phyloP scores from a whole-genome alignment of 768 basidiomycete species.

The Brasilioporus rufonigricans region DNA sequence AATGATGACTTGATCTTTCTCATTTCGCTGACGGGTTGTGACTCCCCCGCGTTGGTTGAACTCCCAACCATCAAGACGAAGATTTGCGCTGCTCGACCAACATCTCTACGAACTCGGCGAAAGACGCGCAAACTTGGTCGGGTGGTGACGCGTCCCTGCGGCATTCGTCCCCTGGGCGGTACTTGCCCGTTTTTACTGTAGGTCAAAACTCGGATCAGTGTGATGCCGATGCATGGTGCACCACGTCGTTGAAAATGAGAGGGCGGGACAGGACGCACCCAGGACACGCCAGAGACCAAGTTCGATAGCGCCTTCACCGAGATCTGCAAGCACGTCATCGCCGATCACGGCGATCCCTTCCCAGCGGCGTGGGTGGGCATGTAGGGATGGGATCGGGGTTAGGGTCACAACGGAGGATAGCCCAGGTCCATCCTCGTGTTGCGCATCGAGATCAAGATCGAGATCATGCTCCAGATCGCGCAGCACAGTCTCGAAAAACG shows the following conservation, averaged over 20 bases:
- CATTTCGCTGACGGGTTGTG: no score
- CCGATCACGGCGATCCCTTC: conserved; percentile 47
- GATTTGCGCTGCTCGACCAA: conserved; percentile 25
- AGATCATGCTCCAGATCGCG: conserved; percentile 35
- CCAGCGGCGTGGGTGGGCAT: neutral
- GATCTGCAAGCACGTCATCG: conserved; percentile 64
- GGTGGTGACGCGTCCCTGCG: conserved; percentile 40
- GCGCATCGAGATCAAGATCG: no score
- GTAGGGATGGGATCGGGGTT: neutral
- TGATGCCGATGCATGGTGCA: neutral
- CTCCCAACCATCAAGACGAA: neutral
- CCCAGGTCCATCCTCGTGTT: neutral
- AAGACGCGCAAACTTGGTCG: conserved; percentile 52
- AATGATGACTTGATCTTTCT: neutral
- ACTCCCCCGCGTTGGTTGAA: no score
- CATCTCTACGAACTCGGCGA: conserved; percentile 53
- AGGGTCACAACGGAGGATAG: neutral
- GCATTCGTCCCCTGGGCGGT: conserved; percentile 56
- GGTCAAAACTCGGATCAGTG: neutral
- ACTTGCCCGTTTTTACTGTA: conserved; percentile 68
- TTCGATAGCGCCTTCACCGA: conserved; percentile 59
- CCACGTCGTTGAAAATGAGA: no score
- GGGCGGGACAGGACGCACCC: conserved; percentile 39
- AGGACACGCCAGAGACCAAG: conserved; percentile 62
- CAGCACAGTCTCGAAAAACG: conserved; percentile 61